phyloP scores from a whole-genome alignment of 331 rosid genomes.

The Pyracantha coccinea region DNA sequence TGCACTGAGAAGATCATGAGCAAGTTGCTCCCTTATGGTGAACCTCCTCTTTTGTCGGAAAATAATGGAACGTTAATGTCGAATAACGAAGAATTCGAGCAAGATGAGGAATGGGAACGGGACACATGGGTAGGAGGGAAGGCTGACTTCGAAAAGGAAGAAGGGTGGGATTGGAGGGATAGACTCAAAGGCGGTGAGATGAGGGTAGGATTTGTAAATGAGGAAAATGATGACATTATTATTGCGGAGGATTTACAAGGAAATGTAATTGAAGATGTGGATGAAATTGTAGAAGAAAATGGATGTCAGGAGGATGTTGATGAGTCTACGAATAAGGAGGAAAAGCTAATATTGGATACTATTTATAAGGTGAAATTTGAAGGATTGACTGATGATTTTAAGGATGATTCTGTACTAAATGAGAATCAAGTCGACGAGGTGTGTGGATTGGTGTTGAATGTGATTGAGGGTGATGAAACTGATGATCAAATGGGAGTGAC shows the following conservation, averaged over 20 bases:
- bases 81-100: constrained; percentile 3
- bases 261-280: not conserved
- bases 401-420: not conserved
- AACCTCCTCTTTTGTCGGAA: not conserved
- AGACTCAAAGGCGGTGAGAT: constrained; percentile 8
- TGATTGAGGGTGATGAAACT: not conserved
- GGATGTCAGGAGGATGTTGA: not conserved
- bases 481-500: not conserved
- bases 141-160: constrained; percentile 11
- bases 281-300: not conserved
- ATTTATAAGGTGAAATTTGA: not conserved
- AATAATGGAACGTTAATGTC: not conserved
- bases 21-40: constrained; percentile 39
- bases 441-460: constrained; percentile 10
- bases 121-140: constrained; percentile 1
- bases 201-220: constrained; percentile 15
- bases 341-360: not conserved
- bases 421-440: not conserved
- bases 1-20: constrained; percentile 52
- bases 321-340: not conserved
- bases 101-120: not conserved
- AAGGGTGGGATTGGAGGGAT: constrained; percentile 2
- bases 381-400: not conserved
- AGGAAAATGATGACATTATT: not conserved
- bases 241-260: not conserved